A percentile compares a stretch with the other conserved stretches of the same genome.
These are phyloP conservation scores for Saposhnikovia divaricata DNA, from an alignment of 129 eudicot species.

Conservation along the genomic window DNA sequence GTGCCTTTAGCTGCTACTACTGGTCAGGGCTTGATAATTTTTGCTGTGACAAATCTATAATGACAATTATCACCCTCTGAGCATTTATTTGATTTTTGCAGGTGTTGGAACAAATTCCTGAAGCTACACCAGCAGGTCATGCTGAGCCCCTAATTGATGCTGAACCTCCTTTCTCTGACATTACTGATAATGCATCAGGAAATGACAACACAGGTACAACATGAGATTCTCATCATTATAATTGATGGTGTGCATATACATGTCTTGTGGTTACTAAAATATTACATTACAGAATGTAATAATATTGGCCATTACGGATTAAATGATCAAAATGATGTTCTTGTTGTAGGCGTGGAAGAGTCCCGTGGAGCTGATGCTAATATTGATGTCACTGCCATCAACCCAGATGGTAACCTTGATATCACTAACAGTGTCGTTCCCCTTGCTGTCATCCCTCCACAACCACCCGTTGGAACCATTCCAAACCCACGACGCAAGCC, in stretches of 20 bases:
- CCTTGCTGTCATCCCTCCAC: background rate
- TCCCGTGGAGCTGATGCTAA: background rate
- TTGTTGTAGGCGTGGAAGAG: background rate
- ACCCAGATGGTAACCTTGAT: background rate
- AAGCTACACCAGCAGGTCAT: background rate
- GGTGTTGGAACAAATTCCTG: background rate
- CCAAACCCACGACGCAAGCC: background rate
- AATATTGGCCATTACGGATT: background rate
- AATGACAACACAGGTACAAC: background rate
- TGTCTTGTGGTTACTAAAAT: background rate
- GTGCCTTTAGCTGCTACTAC: background rate
- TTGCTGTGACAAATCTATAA: background rate
- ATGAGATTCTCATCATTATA: background rate
- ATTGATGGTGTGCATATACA: background rate
- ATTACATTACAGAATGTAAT: background rate
- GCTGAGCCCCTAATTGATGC: background rate
- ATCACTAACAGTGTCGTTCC: background rate
- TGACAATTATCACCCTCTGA: background rate
- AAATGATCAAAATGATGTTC: background rate
- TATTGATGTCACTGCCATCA: background rate
- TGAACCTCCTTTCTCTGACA: background rate
- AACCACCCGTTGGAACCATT: background rate
- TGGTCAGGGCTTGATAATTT: background rate
- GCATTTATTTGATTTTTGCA: background rate
- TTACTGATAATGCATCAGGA: background rate